These are phyloP conservation scores for Phytophthora sansomeana DNA, from an alignment of 352 stramenopile species.

Conservation along the genomic window DNA sequence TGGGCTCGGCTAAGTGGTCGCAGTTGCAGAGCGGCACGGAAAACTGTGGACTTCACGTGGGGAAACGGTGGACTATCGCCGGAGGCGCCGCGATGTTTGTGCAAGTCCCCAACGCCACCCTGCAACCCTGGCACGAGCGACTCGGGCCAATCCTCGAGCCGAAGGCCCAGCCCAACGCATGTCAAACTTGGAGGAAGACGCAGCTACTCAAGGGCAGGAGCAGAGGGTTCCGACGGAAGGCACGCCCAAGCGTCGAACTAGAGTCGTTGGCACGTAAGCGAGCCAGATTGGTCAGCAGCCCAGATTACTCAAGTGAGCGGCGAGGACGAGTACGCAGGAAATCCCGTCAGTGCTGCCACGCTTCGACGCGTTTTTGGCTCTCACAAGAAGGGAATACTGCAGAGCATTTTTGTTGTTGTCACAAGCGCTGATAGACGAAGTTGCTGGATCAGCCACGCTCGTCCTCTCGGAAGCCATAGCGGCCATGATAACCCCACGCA, in stretches of 20 bases:
- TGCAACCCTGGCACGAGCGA: conserved; percentile 3
- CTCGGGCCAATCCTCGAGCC: background rate
- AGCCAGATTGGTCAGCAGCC: background rate
- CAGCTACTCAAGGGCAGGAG: too few species aligned
- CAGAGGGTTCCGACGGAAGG: background rate
- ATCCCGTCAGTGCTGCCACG: conserved; percentile 4
- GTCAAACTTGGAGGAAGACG: too few species aligned
- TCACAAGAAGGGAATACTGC: background rate
- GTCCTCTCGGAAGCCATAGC: background rate
- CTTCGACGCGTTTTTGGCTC: conserved; percentile 14
- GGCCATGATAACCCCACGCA: conserved; percentile 3
- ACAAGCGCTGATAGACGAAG: conserved; percentile 5
- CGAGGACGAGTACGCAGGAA: conserved; percentile 8
- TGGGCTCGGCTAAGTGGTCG: background rate
- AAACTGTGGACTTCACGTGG: background rate
- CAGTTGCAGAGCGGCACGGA: background rate
- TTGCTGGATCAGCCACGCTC: background rate
- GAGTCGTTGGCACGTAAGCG: background rate
- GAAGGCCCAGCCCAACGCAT: too few species aligned
- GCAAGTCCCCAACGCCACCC: too few species aligned
- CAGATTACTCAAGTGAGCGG: background rate
- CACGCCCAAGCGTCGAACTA: background rate
- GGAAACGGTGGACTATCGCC: background rate
- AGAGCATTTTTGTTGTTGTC: background rate
- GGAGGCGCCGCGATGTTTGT: too few species aligned